Conservation (phyloP, 345 rosid species). For the Salix exigua region DNA sequence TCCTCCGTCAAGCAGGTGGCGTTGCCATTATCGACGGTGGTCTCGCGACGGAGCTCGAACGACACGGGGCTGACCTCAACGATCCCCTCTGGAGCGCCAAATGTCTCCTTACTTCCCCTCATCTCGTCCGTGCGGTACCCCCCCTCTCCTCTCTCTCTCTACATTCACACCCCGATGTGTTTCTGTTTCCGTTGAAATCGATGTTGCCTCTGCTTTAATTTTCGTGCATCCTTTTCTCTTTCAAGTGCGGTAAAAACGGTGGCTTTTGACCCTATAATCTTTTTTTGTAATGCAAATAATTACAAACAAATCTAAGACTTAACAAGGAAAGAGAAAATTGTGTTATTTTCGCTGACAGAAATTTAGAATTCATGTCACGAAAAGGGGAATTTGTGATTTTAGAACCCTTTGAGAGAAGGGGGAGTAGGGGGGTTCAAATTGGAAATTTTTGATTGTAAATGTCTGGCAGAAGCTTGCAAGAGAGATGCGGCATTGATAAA, state of each 20-base stretch:
- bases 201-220: neutral
- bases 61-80: slow-evolving; percentile 73
- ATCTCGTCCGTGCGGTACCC: slow-evolving; percentile 50
- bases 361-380: neutral
- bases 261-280: neutral
- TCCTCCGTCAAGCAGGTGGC: slow-evolving; percentile 53
- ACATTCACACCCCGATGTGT: neutral
- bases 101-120: slow-evolving; percentile 67
- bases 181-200: neutral
- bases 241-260: neutral
- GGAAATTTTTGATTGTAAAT: neutral
- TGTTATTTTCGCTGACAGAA: neutral
- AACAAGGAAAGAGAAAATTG: neutral
- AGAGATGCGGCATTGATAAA: neutral
- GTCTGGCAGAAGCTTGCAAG: neutral
- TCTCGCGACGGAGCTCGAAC: slow-evolving; percentile 79
- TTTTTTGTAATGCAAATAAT: neutral
- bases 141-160: slow-evolving; percentile 14
- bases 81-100: slow-evolving; percentile 88
- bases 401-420: neutral
- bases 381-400: neutral
- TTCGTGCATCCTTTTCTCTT: neutral
- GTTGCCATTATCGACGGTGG: slow-evolving; percentile 66
- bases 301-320: neutral
- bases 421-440: neutral